Evolutionary conservation across 805 yeast species (phyloP).

Genomic region (Suhomyces kilbournensis): DNA sequence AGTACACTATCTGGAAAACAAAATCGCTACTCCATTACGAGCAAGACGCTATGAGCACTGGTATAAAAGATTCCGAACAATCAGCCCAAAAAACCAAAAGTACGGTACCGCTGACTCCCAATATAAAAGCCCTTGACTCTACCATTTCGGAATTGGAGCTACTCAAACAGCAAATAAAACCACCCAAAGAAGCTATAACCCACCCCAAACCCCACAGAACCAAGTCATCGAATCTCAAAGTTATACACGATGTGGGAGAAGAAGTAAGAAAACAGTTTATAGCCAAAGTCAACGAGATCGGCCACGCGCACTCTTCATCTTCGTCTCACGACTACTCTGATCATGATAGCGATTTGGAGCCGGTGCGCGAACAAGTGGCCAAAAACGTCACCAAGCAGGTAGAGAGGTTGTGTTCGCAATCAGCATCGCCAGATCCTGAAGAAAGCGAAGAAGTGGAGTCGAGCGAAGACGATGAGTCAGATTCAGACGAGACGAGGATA

Average conservation of each 20-base stretch:
- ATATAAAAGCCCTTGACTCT: background rate
- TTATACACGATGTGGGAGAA: conserved; percentile 32
- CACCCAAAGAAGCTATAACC: background rate
- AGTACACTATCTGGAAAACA: conserved; percentile 39
- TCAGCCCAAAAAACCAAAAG: background rate
- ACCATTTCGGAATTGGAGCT: conserved; percentile 2
- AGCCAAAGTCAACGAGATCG: conserved; percentile 31
- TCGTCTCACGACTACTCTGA: conserved; percentile 16
- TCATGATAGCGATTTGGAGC: conserved; percentile 15
- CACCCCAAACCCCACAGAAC: background rate
- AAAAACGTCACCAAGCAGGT: conserved; percentile 31
- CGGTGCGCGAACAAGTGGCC: conserved; percentile 29
- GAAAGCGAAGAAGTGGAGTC: background rate
- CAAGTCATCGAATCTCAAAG: conserved; percentile 10
- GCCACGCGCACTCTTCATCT: conserved; percentile 10
- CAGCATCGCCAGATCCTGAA: conserved; percentile 7
- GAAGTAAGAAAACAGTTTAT: conserved; percentile 32
- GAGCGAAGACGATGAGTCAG: background rate
- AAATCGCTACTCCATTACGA: conserved; percentile 20
- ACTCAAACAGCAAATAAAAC: conserved; percentile 4
- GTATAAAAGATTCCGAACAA: background rate
- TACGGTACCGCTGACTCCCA: background rate
- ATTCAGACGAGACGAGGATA: background rate
- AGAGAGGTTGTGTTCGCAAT: conserved; percentile 8
- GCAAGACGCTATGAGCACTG: background rate